Evolutionary conservation across 192 early-diverging fungal species (phyloP).

Genomic region (Backusella westeae): DNA sequence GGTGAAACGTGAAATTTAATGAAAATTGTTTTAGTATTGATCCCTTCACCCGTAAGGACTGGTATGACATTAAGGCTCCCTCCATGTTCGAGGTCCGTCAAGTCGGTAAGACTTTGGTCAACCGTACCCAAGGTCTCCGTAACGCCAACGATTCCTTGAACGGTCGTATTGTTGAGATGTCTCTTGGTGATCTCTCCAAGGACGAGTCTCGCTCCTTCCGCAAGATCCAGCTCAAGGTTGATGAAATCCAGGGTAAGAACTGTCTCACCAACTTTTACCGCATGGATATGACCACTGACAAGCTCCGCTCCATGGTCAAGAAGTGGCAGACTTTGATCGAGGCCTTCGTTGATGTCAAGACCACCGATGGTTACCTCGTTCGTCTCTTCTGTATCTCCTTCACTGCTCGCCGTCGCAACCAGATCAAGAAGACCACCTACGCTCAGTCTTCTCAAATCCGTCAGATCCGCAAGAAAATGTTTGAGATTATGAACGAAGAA

Average conservation of each 20-base stretch:
- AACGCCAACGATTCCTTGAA: conserved; percentile 95
- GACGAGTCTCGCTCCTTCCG: conserved; percentile 92
- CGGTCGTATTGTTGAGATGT: conserved; percentile 95
- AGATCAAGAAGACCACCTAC: conserved; percentile 98
- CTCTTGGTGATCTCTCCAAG: conserved; percentile 95
- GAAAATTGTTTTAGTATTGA: conserved; percentile 68
- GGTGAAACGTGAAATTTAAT: background rate
- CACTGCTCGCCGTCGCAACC: conserved; percentile 91
- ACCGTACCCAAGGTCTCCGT: conserved; percentile 99
- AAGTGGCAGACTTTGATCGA: conserved; percentile 99
- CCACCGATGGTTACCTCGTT: conserved; percentile 99
- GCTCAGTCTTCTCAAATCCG: conserved; percentile 96
- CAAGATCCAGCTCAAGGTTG: conserved; percentile 89
- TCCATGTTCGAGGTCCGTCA: conserved; percentile 92
- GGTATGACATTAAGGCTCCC: conserved; percentile 99
- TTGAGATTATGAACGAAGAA: conserved; percentile 94
- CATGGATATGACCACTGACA: conserved; percentile 99
- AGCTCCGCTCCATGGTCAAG: conserved; percentile 99
- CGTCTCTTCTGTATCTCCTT: conserved; percentile 97
- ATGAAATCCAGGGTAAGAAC: too few species aligned
- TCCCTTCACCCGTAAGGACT: conserved; percentile 99
- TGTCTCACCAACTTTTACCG: conserved; percentile 31
- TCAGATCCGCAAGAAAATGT: conserved; percentile 99
- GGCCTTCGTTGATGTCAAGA: conserved; percentile 99
- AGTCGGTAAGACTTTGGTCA: conserved; percentile 99